Evolutionary conservation across 176 grass and related monocot genomes (phyloP).

Genomic region (Cenchrus purpureus): DNA sequence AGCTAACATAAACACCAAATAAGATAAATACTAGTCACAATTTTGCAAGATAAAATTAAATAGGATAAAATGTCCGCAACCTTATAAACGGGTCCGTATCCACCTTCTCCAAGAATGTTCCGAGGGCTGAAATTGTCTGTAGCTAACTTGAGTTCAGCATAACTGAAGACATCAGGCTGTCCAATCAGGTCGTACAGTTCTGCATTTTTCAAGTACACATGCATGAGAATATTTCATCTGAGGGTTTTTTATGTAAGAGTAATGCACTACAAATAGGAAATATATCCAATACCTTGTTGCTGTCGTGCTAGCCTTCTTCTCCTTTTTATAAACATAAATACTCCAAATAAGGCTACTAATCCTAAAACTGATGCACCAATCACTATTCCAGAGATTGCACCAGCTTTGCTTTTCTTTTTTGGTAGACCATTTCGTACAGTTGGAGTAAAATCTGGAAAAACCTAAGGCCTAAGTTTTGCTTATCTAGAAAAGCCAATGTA

Average conservation of each 20-base stretch:
- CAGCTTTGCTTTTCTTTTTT: constrained; percentile 37
- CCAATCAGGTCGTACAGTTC: constrained; percentile 31
- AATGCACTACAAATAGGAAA: not conserved
- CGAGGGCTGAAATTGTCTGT: constrained; percentile 47
- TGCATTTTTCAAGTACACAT: constrained; percentile 1
- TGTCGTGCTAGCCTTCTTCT: constrained; percentile 30
- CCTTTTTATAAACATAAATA: constrained; percentile 47
- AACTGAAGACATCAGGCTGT: constrained; percentile 16
- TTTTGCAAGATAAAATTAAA: not conserved
- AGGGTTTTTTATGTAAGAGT: not conserved
- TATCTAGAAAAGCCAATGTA: not conserved
- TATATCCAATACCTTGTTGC: constrained; percentile 40
- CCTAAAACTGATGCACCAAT: constrained; percentile 34
- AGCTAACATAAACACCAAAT: not conserved
- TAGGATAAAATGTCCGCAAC: not conserved
- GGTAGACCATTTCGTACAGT: constrained; percentile 61
- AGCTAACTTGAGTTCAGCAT: constrained; percentile 33
- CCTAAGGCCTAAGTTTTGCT: not conserved
- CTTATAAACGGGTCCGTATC: constrained; percentile 72
- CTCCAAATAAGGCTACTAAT: constrained; percentile 37
- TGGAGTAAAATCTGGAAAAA: constrained; percentile 69
- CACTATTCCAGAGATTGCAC: constrained; percentile 58
- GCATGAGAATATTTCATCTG: constrained; percentile 6
- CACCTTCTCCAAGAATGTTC: constrained; percentile 72
- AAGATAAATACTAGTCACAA: not conserved